Evolutionary conservation across 2,329 filamentous ascomycete species (phyloP).

Genomic region (Cercospora nicotianae): DNA sequence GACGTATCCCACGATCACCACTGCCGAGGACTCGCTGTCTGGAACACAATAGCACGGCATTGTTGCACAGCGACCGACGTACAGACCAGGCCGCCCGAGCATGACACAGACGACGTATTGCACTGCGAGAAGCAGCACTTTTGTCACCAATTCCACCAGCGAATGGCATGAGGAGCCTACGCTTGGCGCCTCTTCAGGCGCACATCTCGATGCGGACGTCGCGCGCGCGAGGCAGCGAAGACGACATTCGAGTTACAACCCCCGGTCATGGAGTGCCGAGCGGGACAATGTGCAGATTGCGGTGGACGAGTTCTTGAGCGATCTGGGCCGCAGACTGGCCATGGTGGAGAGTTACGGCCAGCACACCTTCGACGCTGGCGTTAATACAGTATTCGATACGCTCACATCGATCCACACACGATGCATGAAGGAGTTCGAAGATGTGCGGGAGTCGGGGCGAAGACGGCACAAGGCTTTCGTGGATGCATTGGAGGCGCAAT

Average conservation of each 20-base stretch:
- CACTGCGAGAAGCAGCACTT: slow-evolving; percentile 13
- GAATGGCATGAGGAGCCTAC: slow-evolving; percentile 46
- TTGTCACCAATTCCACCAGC: slow-evolving; percentile 1
- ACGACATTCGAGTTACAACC: slow-evolving; percentile 51
- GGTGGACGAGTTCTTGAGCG: slow-evolving; percentile 76
- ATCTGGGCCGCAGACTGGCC: slow-evolving; percentile 83
- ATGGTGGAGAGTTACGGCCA: slow-evolving; percentile 87
- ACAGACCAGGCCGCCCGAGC: slow-evolving; percentile 6
- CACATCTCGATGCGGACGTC: slow-evolving; percentile 39
- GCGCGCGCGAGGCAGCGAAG: slow-evolving; percentile 42
- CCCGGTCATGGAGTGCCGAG: slow-evolving; percentile 47
- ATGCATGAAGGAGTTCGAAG: slow-evolving; percentile 86
- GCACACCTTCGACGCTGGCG: slow-evolving; percentile 76
- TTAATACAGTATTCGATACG: slow-evolving; percentile 81
- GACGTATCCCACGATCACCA: background rate
- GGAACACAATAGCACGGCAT: background rate
- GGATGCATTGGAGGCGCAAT: slow-evolving; percentile 83
- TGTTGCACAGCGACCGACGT: slow-evolving; percentile 1
- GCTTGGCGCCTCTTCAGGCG: slow-evolving; percentile 40
- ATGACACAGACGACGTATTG: slow-evolving; percentile 25
- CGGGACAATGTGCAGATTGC: slow-evolving; percentile 50
- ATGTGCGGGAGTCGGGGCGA: slow-evolving; percentile 82
- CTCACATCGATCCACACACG: slow-evolving; percentile 82
- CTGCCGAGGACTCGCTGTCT: background rate
- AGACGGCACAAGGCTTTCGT: slow-evolving; percentile 84